A percentile compares a stretch with the other conserved stretches of the same genome.
phyloP scores from a whole-genome alignment of 2,329 filamentous ascomycete species.

The Monilinia fructigena region DNA sequence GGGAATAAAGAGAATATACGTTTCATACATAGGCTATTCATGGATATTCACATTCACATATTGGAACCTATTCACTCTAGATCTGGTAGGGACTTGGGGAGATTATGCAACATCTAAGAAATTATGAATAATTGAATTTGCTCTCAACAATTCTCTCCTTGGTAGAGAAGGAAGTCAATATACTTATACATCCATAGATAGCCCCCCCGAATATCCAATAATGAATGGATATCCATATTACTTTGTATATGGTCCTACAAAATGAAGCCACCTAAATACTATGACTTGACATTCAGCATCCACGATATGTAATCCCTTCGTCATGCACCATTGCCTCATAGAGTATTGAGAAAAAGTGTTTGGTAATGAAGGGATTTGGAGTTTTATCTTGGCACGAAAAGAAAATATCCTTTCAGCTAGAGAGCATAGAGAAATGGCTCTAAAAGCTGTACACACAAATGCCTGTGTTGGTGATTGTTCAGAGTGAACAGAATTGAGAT shows the following conservation, averaged over 20 bases:
- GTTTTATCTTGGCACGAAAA: slow-evolving; percentile 51
- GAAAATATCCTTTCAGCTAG: slow-evolving; percentile 48
- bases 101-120: background rate
- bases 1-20: background rate
- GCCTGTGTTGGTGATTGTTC: slow-evolving; percentile 38
- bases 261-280: background rate
- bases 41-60: background rate
- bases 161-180: background rate
- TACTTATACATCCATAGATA: background rate
- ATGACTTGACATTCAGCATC: slow-evolving; percentile 21
- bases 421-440: slow-evolving; percentile 45
- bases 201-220: background rate
- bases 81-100: no score
- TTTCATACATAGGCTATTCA: background rate
- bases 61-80: background rate
- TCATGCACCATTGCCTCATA: slow-evolving; percentile 61
- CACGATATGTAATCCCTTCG: slow-evolving; percentile 49
- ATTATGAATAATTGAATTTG: background rate
- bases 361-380: slow-evolving; percentile 58
- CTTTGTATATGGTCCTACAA: background rate
- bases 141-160: background rate
- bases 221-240: background rate
- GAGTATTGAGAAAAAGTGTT: slow-evolving; percentile 54
- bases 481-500: background rate
- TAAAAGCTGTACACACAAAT: slow-evolving; percentile 54